Evolutionary conservation across 2,329 filamentous ascomycete species (phyloP).

Genomic region (Fusarium agapanthi): DNA sequence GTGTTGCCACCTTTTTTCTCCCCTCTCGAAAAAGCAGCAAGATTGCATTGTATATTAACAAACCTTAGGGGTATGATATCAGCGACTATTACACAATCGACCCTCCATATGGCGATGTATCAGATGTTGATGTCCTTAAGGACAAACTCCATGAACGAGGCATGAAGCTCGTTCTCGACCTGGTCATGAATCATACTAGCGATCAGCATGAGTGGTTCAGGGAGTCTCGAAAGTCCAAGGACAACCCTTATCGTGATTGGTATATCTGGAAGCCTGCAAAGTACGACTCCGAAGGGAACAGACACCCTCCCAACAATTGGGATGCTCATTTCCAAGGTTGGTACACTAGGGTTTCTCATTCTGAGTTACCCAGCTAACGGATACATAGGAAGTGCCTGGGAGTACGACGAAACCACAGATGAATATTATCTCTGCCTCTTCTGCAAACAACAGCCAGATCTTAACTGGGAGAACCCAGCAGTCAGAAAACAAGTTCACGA

Average conservation of each 20-base stretch:
- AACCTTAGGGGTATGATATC: constrained; percentile 70
- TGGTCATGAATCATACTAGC: constrained; percentile 78
- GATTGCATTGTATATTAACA: background rate
- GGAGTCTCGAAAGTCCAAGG: constrained; percentile 61
- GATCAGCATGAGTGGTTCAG: constrained; percentile 67
- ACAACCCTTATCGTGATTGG: constrained; percentile 66
- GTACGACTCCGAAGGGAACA: constrained; percentile 64
- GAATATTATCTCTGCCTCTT: constrained; percentile 75
- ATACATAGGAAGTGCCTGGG: constrained; percentile 55
- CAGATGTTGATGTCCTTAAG: constrained; percentile 72
- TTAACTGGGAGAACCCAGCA: constrained; percentile 78
- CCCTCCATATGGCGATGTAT: constrained; percentile 71
- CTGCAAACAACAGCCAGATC: constrained; percentile 74
- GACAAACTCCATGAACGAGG: constrained; percentile 66
- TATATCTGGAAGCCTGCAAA: constrained; percentile 72
- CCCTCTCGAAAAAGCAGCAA: background rate
- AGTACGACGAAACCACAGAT: constrained; percentile 58
- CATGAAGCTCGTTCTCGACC: constrained; percentile 76
- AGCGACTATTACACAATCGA: constrained; percentile 74
- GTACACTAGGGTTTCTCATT: background rate
- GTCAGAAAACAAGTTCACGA: constrained; percentile 73
- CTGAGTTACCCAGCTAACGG: background rate
- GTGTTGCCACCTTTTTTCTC: background rate
- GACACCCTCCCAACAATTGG: constrained; percentile 70
- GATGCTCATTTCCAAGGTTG: constrained; percentile 51